These are phyloP conservation scores for Hymenoscyphus infarciens DNA, from an alignment of 2,329 filamentous ascomycete genomes.

Conservation along the genomic window DNA sequence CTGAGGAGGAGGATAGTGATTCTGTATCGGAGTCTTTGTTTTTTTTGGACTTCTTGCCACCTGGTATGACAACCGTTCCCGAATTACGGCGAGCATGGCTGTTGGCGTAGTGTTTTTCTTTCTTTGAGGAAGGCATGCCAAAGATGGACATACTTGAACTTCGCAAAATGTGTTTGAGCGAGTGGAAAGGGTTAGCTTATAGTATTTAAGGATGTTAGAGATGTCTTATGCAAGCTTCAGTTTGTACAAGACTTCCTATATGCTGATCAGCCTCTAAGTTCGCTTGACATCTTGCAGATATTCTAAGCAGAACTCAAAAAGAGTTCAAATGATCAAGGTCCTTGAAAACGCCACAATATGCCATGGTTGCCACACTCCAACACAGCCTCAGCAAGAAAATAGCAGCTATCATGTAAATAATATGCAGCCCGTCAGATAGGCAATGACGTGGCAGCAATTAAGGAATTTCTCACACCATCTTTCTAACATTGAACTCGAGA, in stretches of 20 bases:
- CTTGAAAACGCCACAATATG: constrained; percentile 7
- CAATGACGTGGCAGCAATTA: constrained; percentile 22
- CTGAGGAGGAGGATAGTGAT: constrained; percentile 21
- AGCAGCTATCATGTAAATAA: background rate
- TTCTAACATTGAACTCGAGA: constrained; percentile 4
- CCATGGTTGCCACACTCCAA: constrained; percentile 8
- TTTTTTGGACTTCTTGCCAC: constrained; percentile 24
- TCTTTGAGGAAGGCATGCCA: constrained; percentile 27
- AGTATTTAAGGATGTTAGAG: background rate
- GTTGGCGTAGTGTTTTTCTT: constrained; percentile 30
- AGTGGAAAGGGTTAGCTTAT: background rate
- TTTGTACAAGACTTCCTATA: background rate
- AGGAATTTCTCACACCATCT: constrained; percentile 19
- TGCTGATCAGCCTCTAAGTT: background rate
- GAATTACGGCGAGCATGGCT: constrained; percentile 26
- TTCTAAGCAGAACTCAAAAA: background rate
- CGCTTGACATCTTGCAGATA: background rate
- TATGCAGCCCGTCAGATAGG: constrained; percentile 15
- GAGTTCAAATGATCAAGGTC: constrained; percentile 2
- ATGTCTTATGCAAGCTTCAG: background rate
- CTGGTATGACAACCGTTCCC: constrained; percentile 19
- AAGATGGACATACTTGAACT: constrained; percentile 18
- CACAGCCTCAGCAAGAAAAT: background rate
- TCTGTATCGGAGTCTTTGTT: constrained; percentile 30
- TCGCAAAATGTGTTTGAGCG: constrained; percentile 7